Percentiles rank a stretch among this genome's conserved stretches.
phyloP scores from a whole-genome alignment of 768 basidiomycete species.

The Clitopilus passeckerianus region DNA sequence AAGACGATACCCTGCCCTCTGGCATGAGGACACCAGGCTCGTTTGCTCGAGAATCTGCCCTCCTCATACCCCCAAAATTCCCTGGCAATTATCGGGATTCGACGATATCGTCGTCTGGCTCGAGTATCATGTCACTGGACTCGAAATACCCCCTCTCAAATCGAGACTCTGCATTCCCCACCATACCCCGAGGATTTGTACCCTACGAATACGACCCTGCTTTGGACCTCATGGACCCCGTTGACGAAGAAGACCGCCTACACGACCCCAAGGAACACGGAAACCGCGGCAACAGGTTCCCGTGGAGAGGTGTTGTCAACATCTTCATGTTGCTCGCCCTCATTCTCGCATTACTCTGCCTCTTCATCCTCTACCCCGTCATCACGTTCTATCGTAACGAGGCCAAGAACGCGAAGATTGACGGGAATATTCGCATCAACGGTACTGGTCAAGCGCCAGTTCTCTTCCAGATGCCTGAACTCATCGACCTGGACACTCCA shows the following conservation, averaged over 20 bases:
- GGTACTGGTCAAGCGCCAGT: constrained; percentile 28
- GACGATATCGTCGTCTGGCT: constrained; percentile 10
- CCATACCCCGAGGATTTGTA: constrained; percentile 36
- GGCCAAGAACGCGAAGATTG: constrained; percentile 37
- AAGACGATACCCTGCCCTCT: constrained; percentile 8
- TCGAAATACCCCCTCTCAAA: constrained; percentile 11
- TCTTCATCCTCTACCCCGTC: constrained; percentile 86
- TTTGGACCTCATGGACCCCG: constrained; percentile 45
- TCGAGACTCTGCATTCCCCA: constrained; percentile 15
- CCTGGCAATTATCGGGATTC: constrained; percentile 9
- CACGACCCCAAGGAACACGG: constrained; percentile 51
- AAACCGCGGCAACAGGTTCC: constrained; percentile 25
- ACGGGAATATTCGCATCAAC: constrained; percentile 65
- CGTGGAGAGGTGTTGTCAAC: constrained; percentile 55
- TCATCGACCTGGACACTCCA: constrained; percentile 75
- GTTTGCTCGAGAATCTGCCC: constrained; percentile 2
- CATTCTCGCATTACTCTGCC: constrained; percentile 51
- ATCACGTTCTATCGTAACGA: constrained; percentile 38
- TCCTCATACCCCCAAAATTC: constrained; percentile 13
- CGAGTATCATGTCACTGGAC: constrained; percentile 13
- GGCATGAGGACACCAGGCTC: background rate
- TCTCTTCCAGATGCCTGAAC: constrained; percentile 25
- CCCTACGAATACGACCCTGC: constrained; percentile 72
- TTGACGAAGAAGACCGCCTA: constrained; percentile 72
- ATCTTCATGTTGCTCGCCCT: constrained; percentile 63